Base-by-base conservation (phyloP, 805 yeast genomes). In the Ogataea saltuana region DNA sequence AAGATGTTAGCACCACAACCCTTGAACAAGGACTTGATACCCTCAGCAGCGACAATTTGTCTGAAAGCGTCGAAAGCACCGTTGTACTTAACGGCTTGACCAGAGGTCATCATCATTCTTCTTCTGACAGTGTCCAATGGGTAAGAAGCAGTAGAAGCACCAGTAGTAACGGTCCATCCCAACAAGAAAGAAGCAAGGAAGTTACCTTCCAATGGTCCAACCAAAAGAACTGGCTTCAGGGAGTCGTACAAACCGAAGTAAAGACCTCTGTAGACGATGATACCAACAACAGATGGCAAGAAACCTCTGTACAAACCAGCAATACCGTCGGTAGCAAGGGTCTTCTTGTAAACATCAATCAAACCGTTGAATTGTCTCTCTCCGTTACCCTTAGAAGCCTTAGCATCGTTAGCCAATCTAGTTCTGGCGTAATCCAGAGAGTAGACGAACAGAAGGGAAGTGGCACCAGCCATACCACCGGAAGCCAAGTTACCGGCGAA, bases 91-190 rank as follows among this genome's bases (percentile, higher is more conserved):
- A 89, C 95, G 67, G 95, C 96, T 79, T 88, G 95, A 75, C 97
- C 97, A 61, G 97, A 90, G 64, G 97, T 89, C 97, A 89, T 89
- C 97, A 89, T 89, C 97, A 89, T 89, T 86, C 97, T 88, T 87
- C 97, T 88, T 85, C 97, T 90, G 70, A 89, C 89, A 69, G 97
- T 89, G 78, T 89, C 97, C 75, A 90, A 86, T 82, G 97, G 97
- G 85, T 89, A 89, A 70, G 97, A 88, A 71, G 96, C 96, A 59
- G 97, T 88, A 63, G 97, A 90, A 67, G 97, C 96, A 84, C 89
- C 96, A 59, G 96, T 89, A 74, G 97, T 89, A 67, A 89, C 97
- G 73, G 81, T 80, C 97, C 97, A 89, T 76, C 97, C 97, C 71
- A 89, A 81, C 67, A 83, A 72, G 95, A 89, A 89, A 65, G 97